A percentile compares a stretch with the other conserved stretches of the same genome.
These are phyloP conservation scores for Climacium dendroides DNA, from an alignment of 225 moss, liverwort and hornwort genomes.

Conservation along the genomic window DNA sequence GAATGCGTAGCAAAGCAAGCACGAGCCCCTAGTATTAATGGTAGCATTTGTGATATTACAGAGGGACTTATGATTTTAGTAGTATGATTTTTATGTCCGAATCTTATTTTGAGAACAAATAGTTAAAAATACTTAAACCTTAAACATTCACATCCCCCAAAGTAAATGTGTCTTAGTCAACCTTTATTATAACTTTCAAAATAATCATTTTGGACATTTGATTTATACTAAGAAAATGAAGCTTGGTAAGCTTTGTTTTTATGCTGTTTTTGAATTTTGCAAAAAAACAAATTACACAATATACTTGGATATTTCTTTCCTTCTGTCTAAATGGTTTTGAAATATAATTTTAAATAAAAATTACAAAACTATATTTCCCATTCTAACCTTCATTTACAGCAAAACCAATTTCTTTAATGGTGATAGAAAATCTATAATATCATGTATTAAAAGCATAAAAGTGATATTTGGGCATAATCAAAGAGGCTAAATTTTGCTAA, in stretches of 20 bases:
- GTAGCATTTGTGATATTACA: no score
- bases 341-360: background rate
- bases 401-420: no score
- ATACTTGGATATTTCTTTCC: background rate
- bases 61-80: no score
- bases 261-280: rapidly evolving
- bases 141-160: rapidly evolving
- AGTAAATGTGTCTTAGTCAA: rapidly evolving
- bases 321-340: background rate
- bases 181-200: background rate
- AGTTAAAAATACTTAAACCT: background rate
- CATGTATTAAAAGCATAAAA: background rate
- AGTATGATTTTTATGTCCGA: rapidly evolving
- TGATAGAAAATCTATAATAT: background rate
- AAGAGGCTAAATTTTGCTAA: background rate
- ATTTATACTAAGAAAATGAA: background rate
- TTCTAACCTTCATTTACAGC: background rate
- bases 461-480: rapidly evolving
- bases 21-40: no score
- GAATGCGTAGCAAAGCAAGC: no score
- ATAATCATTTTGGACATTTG: background rate
- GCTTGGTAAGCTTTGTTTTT: background rate
- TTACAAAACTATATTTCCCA: background rate
- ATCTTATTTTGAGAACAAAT: background rate
- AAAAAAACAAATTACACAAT: background rate